Base-by-base conservation (phyloP, 805 yeast species). In the Candida yuanshanica region DNA sequence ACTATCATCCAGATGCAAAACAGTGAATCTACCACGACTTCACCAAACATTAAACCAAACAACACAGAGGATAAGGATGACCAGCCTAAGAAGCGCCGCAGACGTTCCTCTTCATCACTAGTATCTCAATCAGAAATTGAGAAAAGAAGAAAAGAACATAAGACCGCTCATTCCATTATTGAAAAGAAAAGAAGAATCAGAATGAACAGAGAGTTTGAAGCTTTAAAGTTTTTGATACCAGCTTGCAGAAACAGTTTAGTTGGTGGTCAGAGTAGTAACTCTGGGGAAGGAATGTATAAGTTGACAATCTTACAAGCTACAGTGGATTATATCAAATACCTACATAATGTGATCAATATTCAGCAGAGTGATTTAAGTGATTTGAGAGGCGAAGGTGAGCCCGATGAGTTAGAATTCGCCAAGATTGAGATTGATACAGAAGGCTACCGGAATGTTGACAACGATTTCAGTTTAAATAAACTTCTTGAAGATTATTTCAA, bases 161-260 rank as follows among this genome's bases (percentile, higher is more conserved):
- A 73, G 49, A 66, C 71, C 10, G 79, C 80, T 13, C 95, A 86
- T 58, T 80, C 89, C 3, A 79, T 83, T 32, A 86, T 86, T 44
- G 95, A 86, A 59, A 82, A 86, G 53, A 75, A 85, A 51, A 70
- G 95, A 50, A 66, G 95, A 45, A 74, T 81, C 39, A 83, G 83
- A 55, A 83, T 86, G 69, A 86, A 86, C 59, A 67, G 89, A 40
- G 93, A 86, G 60, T 86, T 84, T 56, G 93, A 84, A 56, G 87
- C 90, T 1, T 70, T 86, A 48, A 83, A 85, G 56, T 79, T 72
- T 52, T 61, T 86, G 38, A 79, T 86, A 14, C 95, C 95, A 1
- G 89, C 91, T 11, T 85, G 95, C 57, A 66, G 89, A 37, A 67
- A 71, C 39, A 54, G 50, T 34, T 33, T 48, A 4, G 25, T 43